A percentile compares a stretch with the other conserved stretches of the same genome.
phyloP scores from a whole-genome alignment of 306 rosid genomes.

The Malus sylvestris region DNA sequence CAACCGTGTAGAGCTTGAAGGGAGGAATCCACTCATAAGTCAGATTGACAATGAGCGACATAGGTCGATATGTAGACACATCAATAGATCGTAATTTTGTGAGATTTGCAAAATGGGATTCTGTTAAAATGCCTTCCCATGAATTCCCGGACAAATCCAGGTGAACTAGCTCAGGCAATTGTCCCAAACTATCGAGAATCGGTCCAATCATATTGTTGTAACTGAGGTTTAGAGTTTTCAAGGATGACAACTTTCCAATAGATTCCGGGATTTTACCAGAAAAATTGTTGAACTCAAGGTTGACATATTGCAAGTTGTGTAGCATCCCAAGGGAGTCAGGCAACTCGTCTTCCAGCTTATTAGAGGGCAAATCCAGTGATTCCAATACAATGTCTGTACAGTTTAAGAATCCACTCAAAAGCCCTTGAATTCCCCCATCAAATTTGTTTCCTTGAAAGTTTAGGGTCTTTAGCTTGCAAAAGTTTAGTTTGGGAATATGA shows the following conservation, averaged over 20 bases:
- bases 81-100: not conserved
- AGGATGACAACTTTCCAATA: too few relatives aligned
- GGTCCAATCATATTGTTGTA: not conserved
- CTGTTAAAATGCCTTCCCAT: not conserved
- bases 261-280: too few relatives aligned
- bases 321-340: not conserved
- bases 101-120: not conserved
- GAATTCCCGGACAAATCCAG: not conserved
- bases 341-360: not conserved
- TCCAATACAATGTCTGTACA: not conserved
- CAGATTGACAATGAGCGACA: too few relatives aligned
- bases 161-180: not conserved
- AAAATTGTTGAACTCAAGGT: too few relatives aligned
- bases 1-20: too few relatives aligned
- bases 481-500: not conserved
- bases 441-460: not conserved
- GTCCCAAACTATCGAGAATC: not conserved
- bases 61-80: too few relatives aligned
- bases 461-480: not conserved
- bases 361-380: not conserved
- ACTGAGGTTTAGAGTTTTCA: too few relatives aligned
- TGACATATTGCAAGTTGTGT: not conserved
- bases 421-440: not conserved
- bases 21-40: too few relatives aligned
- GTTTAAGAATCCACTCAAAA: not conserved